Conservation (phyloP, 495 filamentous ascomycete species). For the Thermothielavioides terrestris region DNA sequence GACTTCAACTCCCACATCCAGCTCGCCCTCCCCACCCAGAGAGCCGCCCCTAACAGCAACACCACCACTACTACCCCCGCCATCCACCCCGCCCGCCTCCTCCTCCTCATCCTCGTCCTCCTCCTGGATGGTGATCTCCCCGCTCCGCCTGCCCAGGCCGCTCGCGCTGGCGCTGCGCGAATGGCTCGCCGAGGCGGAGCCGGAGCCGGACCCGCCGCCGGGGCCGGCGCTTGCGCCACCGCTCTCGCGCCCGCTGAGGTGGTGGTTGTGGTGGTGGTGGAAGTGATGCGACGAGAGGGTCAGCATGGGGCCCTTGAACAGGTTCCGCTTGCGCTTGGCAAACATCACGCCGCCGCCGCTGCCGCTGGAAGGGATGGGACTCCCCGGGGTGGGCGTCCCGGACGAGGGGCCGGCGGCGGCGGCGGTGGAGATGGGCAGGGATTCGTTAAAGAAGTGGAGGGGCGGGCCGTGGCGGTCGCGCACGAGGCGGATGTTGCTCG, state of each 20-base stretch:
- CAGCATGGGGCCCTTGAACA: slow-evolving; percentile 81
- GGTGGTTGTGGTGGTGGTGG: neutral
- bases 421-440: slow-evolving; percentile 17
- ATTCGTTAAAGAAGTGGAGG: slow-evolving; percentile 46
- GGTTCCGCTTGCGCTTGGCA: slow-evolving; percentile 77
- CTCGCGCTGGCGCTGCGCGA: slow-evolving; percentile 47
- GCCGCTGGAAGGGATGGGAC: slow-evolving; percentile 35
- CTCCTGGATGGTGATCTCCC: slow-evolving; percentile 74
- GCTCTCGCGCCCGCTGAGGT: slow-evolving; percentile 16
- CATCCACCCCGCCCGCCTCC: slow-evolving; percentile 16
- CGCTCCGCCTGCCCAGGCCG: slow-evolving; percentile 45
- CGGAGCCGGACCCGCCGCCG: slow-evolving; percentile 7
- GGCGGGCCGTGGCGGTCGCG: slow-evolving; percentile 45
- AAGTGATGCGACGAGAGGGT: slow-evolving; percentile 31
- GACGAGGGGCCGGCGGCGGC: slow-evolving; percentile 13
- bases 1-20: slow-evolving; percentile 17
- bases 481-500: slow-evolving; percentile 78
- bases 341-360: slow-evolving; percentile 60
- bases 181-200: slow-evolving; percentile 22
- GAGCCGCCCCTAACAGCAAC: slow-evolving; percentile 17
- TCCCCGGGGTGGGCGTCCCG: slow-evolving; percentile 30
- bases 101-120: slow-evolving; percentile 63
- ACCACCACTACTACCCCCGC: neutral
- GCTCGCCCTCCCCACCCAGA: slow-evolving; percentile 14
- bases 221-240: slow-evolving; percentile 9